A percentile compares a stretch with the other conserved stretches of the same genome.
phyloP scores from a whole-genome alignment of 305 asterid species.

The Solanum hybrid region DNA sequence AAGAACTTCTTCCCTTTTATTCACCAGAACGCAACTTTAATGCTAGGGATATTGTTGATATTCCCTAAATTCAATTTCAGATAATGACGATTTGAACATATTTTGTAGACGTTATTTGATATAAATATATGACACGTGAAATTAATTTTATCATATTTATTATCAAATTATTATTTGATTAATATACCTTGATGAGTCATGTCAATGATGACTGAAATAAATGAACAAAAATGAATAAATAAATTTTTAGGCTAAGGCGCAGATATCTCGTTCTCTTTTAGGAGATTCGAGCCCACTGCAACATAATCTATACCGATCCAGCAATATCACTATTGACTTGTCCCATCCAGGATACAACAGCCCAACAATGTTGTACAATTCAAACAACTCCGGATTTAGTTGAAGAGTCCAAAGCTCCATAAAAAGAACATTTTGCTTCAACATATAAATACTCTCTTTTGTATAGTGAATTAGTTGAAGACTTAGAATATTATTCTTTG shows the following conservation, averaged over 20 bases:
- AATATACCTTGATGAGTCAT: not conserved
- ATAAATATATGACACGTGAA: not conserved
- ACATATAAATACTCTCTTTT: not conserved
- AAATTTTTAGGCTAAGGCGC: not conserved
- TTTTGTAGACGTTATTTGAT: not conserved
- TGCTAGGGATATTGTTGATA: not conserved
- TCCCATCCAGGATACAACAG: not conserved
- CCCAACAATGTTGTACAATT: not conserved
- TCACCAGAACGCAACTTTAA: not conserved
- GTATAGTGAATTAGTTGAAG: not conserved
- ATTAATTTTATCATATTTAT: not conserved
- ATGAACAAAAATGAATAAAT: not conserved
- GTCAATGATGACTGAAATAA: not conserved
- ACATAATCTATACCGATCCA: not conserved
- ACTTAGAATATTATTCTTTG: not conserved
- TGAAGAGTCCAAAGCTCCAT: not conserved
- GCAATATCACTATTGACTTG: not conserved
- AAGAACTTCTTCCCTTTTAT: no score
- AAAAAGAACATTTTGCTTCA: not conserved
- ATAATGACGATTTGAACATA: not conserved
- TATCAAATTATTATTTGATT: not conserved
- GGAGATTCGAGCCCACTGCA: not conserved
- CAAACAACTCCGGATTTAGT: not conserved
- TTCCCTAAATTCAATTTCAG: not conserved
- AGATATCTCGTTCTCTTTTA: not conserved